phyloP scores from a whole-genome alignment of 192 early-diverging fungal species.

The Thoreauomyces humboldtii region DNA sequence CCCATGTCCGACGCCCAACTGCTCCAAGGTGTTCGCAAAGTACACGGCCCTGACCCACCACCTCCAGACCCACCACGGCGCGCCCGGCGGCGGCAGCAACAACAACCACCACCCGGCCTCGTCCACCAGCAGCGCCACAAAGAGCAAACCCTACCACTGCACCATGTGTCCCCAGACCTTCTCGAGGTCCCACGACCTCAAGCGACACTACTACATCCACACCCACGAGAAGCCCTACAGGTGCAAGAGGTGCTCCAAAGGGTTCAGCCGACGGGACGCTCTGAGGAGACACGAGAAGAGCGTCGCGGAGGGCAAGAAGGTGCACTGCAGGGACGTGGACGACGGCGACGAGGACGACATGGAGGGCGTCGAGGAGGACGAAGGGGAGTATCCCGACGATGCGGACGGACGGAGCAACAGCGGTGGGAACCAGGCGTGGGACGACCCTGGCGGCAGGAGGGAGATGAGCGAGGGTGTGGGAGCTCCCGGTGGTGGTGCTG shows the following conservation, averaged over 20 bases:
- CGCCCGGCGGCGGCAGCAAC: slow-evolving; percentile 18
- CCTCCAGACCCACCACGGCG: background rate
- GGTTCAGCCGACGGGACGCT: slow-evolving; percentile 50
- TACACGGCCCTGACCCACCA: slow-evolving; percentile 15
- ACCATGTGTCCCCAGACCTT: slow-evolving; percentile 45
- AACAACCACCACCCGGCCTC: background rate
- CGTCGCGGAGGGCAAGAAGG: slow-evolving; percentile 51
- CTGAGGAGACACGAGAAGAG: slow-evolving; percentile 48
- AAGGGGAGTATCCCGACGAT: too few relatives aligned
- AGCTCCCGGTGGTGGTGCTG: too few relatives aligned
- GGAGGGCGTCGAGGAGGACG: slow-evolving; percentile 28
- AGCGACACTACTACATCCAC: slow-evolving; percentile 54
- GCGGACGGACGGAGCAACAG: too few relatives aligned
- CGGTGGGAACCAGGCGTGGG: too few relatives aligned
- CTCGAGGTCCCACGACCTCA: slow-evolving; percentile 45
- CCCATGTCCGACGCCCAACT: slow-evolving; percentile 11
- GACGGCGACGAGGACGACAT: slow-evolving; percentile 13
- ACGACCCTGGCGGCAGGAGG: too few relatives aligned
- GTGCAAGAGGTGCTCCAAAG: slow-evolving; percentile 47
- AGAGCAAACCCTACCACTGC: slow-evolving; percentile 37
- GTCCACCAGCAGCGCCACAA: slow-evolving; percentile 7
- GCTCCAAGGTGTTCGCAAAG: slow-evolving; percentile 12
- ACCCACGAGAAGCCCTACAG: slow-evolving; percentile 45
- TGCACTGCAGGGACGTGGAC: slow-evolving; percentile 36
- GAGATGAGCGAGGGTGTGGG: too few relatives aligned